Conservation (phyloP, 805 yeast genomes). For the Candida pseudofarinosa region DNA sequence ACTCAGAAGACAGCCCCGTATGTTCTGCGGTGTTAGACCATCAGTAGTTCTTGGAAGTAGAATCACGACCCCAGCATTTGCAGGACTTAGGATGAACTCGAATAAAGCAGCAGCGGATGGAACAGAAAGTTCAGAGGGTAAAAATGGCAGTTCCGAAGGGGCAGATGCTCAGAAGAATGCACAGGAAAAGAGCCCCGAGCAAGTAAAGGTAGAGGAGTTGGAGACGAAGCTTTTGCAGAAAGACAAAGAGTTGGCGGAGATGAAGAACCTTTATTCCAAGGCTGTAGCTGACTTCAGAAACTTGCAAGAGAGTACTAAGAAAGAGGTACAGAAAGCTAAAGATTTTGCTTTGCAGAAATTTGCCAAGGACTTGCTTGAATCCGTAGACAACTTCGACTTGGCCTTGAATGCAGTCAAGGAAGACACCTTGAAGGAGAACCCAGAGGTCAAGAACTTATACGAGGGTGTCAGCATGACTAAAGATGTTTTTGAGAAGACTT, state of each 20-base stretch:
- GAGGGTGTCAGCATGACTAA: constrained; percentile 92
- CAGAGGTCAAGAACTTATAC: constrained; percentile 68
- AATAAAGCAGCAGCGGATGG: constrained; percentile 12
- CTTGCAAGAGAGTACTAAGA: constrained; percentile 83
- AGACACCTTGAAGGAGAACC: constrained; percentile 53
- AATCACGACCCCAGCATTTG: constrained; percentile 9
- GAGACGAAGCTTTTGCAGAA: constrained; percentile 54
- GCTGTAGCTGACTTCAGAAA: constrained; percentile 91
- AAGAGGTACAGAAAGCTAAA: constrained; percentile 80
- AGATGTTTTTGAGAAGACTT: constrained; percentile 79
- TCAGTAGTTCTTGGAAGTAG: constrained; percentile 12
- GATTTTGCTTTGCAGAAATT: constrained; percentile 91
- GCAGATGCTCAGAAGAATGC: neutral
- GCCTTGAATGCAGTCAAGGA: constrained; percentile 71
- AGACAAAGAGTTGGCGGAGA: constrained; percentile 70
- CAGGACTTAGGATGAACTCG: constrained; percentile 14
- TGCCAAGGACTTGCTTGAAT: constrained; percentile 84
- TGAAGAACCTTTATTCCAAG: constrained; percentile 79
- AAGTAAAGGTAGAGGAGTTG: constrained; percentile 29
- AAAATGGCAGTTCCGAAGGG: constrained; percentile 5
- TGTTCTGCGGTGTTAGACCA: constrained; percentile 10
- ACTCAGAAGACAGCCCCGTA: constrained; percentile 14
- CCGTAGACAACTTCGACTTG: constrained; percentile 85
- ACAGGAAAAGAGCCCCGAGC: constrained; percentile 10
- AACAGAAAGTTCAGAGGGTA: no score